Conservation (phyloP, 176 grass and related monocot species). For the Themeda triandra region DNA sequence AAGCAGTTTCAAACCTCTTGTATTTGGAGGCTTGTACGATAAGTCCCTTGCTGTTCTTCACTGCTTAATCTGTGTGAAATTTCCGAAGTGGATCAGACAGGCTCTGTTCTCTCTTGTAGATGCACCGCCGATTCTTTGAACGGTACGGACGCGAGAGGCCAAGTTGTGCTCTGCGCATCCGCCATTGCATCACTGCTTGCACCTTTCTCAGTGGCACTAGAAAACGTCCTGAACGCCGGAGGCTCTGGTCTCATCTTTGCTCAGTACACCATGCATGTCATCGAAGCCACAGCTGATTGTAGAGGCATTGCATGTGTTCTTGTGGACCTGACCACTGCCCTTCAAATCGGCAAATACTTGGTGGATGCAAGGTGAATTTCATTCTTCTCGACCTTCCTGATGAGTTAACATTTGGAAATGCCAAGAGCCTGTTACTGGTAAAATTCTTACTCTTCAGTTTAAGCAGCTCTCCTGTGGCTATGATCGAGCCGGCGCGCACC, state of each 20-base stretch:
- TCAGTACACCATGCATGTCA: neutral
- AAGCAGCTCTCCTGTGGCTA: neutral
- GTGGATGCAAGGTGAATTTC: neutral
- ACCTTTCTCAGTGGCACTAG: neutral
- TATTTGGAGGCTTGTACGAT: neutral
- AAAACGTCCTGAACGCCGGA: neutral
- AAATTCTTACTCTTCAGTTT: neutral
- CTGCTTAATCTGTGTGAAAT: neutral
- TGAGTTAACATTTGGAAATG: neutral
- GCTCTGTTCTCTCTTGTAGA: neutral
- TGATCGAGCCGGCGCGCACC: neutral
- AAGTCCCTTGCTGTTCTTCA: neutral
- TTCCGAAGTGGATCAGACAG: neutral
- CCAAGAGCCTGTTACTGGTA: neutral
- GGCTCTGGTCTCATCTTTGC: constrained; percentile 16
- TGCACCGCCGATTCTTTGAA: constrained; percentile 16
- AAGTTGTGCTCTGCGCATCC: neutral
- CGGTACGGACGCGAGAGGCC: constrained; percentile 1
- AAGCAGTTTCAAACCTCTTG: neutral
- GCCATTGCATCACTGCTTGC: accelerated
- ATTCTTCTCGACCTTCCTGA: neutral
- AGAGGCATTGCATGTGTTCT: constrained; percentile 21
- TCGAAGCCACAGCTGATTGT: neutral
- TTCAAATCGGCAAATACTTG: neutral
- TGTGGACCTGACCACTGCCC: neutral